Conservation (phyloP, 441 rosid genomes). For the Bruguiera hainesii region DNA sequence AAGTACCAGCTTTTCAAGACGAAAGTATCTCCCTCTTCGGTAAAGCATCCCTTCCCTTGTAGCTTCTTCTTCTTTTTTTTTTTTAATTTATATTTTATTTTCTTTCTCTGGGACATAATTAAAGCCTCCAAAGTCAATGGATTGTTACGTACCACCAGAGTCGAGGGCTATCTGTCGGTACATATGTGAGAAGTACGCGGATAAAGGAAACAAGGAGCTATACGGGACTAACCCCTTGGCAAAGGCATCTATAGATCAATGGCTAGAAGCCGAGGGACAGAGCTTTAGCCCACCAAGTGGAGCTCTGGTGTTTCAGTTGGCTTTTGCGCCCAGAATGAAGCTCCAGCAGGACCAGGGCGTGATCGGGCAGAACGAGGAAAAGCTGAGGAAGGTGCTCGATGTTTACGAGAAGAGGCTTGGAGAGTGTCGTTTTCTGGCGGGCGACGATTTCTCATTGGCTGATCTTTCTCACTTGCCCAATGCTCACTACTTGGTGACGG, state of each 20-base stretch:
- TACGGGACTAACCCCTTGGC: slow-evolving; percentile 50
- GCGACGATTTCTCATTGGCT: slow-evolving; percentile 63
- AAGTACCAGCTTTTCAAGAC: slow-evolving; percentile 72
- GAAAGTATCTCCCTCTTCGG: slow-evolving; percentile 57
- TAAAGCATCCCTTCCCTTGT: slow-evolving; percentile 16
- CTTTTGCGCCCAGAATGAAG: slow-evolving; percentile 51
- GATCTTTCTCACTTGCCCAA: slow-evolving; percentile 72
- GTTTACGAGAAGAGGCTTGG: slow-evolving; percentile 55
- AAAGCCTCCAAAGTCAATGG: too few species aligned
- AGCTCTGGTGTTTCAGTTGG: slow-evolving; percentile 55
- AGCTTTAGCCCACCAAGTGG: slow-evolving; percentile 53
- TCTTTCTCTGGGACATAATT: too few species aligned
- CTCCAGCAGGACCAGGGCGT: slow-evolving; percentile 44
- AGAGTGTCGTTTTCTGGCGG: slow-evolving; percentile 54
- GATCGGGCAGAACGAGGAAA: slow-evolving; percentile 47
- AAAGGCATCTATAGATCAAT: slow-evolving; percentile 68
- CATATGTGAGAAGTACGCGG: slow-evolving; percentile 48
- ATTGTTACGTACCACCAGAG: slow-evolving; percentile 24
- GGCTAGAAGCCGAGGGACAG: slow-evolving; percentile 73
- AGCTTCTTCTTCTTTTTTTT: not conserved
- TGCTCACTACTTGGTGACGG: slow-evolving; percentile 39
- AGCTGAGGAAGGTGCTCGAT: slow-evolving; percentile 56
- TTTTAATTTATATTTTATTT: not conserved
- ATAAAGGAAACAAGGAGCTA: slow-evolving; percentile 47
- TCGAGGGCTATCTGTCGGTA: slow-evolving; percentile 65